A percentile compares a stretch with the other conserved stretches of the same genome.
Evolutionary conservation across 129 eudicot genomes (phyloP).

Genomic region (Arctium lappa): DNA sequence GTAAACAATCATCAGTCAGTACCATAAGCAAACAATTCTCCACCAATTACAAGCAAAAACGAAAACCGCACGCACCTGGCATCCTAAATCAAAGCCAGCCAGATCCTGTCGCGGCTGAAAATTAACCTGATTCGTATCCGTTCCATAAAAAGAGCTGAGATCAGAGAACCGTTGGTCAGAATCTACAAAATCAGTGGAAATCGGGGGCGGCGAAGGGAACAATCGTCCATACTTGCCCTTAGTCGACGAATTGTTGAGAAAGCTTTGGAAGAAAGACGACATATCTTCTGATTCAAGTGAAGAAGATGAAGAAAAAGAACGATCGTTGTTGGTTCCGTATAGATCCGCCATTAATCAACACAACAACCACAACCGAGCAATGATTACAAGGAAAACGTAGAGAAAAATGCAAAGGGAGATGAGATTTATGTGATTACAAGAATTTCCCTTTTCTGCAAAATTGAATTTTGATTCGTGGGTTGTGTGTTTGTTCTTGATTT

Average conservation of each 20-base stretch:
- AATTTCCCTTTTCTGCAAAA: slow-evolving; percentile 4
- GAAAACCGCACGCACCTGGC: slow-evolving; percentile 28
- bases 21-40: neutral
- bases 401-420: slow-evolving; percentile 15
- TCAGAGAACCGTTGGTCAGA: slow-evolving; percentile 41
- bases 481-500: neutral
- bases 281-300: slow-evolving; percentile 82
- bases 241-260: slow-evolving; percentile 53
- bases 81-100: slow-evolving; percentile 29
- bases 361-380: slow-evolving; percentile 17
- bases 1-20: neutral
- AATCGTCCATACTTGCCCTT: slow-evolving; percentile 23
- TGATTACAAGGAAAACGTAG: slow-evolving; percentile 23
- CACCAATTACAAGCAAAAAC: neutral
- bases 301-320: slow-evolving; percentile 49
- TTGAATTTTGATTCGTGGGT: neutral
- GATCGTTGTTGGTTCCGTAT: slow-evolving; percentile 57
- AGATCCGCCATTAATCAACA: slow-evolving; percentile 71
- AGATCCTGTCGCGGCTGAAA: slow-evolving; percentile 14
- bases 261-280: slow-evolving; percentile 64
- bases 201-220: slow-evolving; percentile 21
- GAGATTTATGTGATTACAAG: neutral
- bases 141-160: slow-evolving; percentile 32
- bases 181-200: slow-evolving; percentile 25
- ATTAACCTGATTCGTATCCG: slow-evolving; percentile 35